Evolutionary conservation across 352 stramenopile species (phyloP), one percentile per base, ranked within the genome.

Genomic region (Pythium phragmiticola): DNA sequence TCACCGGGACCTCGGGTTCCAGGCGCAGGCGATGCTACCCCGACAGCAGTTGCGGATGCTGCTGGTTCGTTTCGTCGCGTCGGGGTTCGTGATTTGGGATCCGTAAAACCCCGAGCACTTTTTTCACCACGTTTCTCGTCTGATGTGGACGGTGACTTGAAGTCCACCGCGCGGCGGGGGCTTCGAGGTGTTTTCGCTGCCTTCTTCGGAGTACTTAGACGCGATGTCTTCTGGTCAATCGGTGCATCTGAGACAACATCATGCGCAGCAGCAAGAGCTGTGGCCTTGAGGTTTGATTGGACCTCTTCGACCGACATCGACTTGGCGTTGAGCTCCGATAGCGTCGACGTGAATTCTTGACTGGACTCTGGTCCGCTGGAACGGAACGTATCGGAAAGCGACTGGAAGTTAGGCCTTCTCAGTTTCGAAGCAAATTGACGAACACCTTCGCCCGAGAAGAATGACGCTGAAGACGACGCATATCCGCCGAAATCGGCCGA

Each of bases 241-340:
- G 47, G 46, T 9, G 17, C 19, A 13, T 60, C 65, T 2, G 33
- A 34, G 0, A 72, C 55, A 2, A 65, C 65, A 14, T 72, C 65
- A 16, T 72, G 53, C 1, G 65, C 65, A 12, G 65, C 65, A 19
- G 65, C 65, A 34, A 68, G 53, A 16, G 65, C 65, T 6, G 60
- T 68, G 1, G 65, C 65, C 43, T 64, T 64, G 17, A 72, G 43
- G 43, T 51, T 73, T 4, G 66, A 73, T 33, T 73, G 66, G 12
- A 77, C 59, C 33, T 84, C 72, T 39, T 77, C 62, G 36, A 92
- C 70, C 56, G 70, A 78, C 33, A 88, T 60, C 5, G 83, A 94
- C 33, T 81, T 77, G 12, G 83, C 79, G 43, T 92, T 94, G 14
- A 92, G 63, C 60, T 90, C 81, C 0, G 81, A 77, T 17, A 91